Base-by-base conservation (phyloP, 805 yeast species). In the Schwanniomyces yamadae region DNA sequence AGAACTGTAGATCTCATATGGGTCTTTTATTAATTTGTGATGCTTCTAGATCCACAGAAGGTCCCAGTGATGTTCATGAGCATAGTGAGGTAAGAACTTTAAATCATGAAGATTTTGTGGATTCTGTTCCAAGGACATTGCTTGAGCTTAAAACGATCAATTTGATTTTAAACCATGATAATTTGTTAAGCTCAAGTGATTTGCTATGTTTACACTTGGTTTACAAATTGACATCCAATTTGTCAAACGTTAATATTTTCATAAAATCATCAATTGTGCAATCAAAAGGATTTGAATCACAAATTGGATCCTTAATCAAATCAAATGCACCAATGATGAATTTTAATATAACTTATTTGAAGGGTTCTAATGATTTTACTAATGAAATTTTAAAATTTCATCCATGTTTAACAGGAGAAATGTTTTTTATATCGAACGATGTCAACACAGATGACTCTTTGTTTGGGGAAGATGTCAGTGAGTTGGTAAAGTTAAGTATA, bases 171-270 rank as follows among this genome's bases (percentile, higher is more conserved):
- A 54, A 47, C 31, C 61, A 60, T 39, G 62, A 56, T 33, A 62
- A 62, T 41, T 39, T 57, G 9, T 46, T 65, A 34, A 59, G 65
- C 39, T 39, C 57, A 2, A 57, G 61, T 22, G 71, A 66, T 37
- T 49, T 63, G 28, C 54, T 65, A 26, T 50, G 63, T 1, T 40
- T 66, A 9, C 56, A 59, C 34, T 36, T 59, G 29, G 53, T 53
- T 20, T 46, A 45, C 25, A 54, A 49, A 30, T 42, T 63, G 29
- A 37, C 47, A 4, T 42, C 42, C 18, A 38, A 37, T 7, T 32
- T 47, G 6, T 14, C 40, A 0, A 24, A 30, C 9, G 40, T 61
- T 3, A 57, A 54, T 28, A 37, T 59, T 17, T 55, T 44, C 28
- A 46, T 59, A 7, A 45, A 41, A 17, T 30, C 48, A 1, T 31